Evolutionary conservation across 257 asterid species (phyloP), one percentile per base, ranked within the genome.

Genomic region (Scutellaria galericulata): DNA sequence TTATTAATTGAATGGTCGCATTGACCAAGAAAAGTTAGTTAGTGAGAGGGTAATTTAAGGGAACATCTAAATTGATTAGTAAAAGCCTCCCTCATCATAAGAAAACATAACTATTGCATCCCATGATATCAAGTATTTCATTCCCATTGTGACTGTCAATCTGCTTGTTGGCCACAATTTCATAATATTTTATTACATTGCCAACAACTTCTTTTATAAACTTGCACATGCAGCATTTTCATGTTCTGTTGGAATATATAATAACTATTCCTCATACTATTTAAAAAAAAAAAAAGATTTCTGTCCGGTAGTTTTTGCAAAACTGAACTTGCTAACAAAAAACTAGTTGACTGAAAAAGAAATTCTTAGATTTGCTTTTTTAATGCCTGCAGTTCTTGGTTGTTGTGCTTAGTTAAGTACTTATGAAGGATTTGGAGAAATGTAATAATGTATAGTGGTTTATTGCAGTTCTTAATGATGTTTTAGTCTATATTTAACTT

Each of bases 281-380:
- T 7, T 44, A 2, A 9, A 7, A 11, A 44, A 44, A 11, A 44
- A 2, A 44, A 44, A 44, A 7, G 9, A 18, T 46, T 18, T 64
- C 53, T 47, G 15, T 20, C 39, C 45, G 11, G 11, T 56, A 2
- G n/a, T 27, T 35, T 12, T 12, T 35, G 18, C 48, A 31, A 75
- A 20, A 31, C 46, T 66, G 5, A 59, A 45, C 52, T 47, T 35
- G 63, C 69, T 47, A 22, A 37, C 59, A 66, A 9, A 66, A 55
- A 11, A 51, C 47, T 18, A 12, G 52, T 58, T 9, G 53, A 48
- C 41, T 5, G 58, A 20, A 56, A 58, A 48, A n/a, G 5, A 47
- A 27, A 27, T 27, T 27, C 35, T 27, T 18, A n/a, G n/a, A n/a
- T n/a, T n/a, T n/a, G n/a, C n/a, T n/a, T n/a, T n/a, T n/a, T n/a